These are phyloP conservation scores for Carex cristatella DNA, from an alignment of 176 grass and related monocot species.

Conservation along the genomic window DNA sequence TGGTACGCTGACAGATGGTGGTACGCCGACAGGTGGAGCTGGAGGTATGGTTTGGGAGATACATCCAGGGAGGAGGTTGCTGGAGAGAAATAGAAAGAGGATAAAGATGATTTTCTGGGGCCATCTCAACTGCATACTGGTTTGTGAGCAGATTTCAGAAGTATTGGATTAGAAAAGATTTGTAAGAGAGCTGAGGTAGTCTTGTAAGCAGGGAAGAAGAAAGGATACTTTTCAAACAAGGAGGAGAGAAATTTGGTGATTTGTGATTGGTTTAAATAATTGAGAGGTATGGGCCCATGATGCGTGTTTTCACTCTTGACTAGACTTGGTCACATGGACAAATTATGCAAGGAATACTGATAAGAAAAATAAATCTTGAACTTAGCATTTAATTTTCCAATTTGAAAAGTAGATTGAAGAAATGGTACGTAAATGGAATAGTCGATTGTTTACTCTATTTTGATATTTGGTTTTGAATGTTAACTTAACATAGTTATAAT, in stretches of 20 bases:
- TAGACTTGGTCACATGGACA: not conserved
- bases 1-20: not conserved
- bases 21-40: not conserved
- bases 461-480: too few species aligned
- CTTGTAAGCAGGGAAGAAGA: not conserved
- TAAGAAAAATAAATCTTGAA: not conserved
- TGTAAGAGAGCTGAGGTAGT: not conserved
- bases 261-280: not conserved
- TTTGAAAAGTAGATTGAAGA: not conserved
- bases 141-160: not conserved
- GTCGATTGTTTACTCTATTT: too few species aligned
- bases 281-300: not conserved
- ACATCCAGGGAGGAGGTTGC: not conserved
- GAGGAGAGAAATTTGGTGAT: not conserved
- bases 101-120: not conserved
- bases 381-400: not conserved
- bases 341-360: not conserved
- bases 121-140: not conserved
- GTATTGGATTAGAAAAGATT: not conserved
- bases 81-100: slow-evolving; percentile 5
- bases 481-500: too few species aligned
- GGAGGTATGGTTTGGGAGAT: not conserved
- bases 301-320: not conserved
- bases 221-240: not conserved
- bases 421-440: too few species aligned